Base-by-base conservation (phyloP, 345 rosid genomes). In the Eucalyptus grandis region DNA sequence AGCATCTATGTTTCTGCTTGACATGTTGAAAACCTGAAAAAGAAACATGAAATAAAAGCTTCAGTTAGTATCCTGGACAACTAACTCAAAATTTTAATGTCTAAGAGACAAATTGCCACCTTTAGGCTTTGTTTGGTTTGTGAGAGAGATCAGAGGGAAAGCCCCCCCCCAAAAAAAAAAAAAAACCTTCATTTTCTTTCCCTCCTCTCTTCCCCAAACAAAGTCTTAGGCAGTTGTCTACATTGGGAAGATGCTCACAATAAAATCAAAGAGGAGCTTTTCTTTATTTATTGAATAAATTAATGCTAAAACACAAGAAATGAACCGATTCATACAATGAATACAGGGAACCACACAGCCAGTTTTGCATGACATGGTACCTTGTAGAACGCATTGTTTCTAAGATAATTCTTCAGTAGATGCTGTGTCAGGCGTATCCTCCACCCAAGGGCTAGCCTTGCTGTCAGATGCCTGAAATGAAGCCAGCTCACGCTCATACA, bases 341-440 rank as follows among this genome's bases (percentile, higher is more conserved):
- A 77, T 22, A 24, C 47, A 77, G 44, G 47, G 27, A 77, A 77
- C 14, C 47, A 37, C 9, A 40, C 47, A 21, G 47, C 47, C 43
- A 77, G 9, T 40, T 21, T 49, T 88, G 56, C 88, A 69, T 67
- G 46, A 86, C 85, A 40, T 26, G 77, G 90, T 92, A 98, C 99
- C 99, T 96, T 95, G 96, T 98, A 98, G 93, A 98, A 98, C 56
- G 99, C 95, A 93, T 98, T 98, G 91, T 96, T 95, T 94, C 95
- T 96, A 92, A 98, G 92, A 92, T 98, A 98, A 90, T 94, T 96
- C 93, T 94, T 94, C 37, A 97, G 95, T 89, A 98, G 91, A 95
- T 98, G 99, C 83, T 94, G 96, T 86, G 99, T 98, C 95, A 98
- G 92, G 72, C 95, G 96, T 90, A 96, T 94, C 94, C 99, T 96